Evolutionary conservation across 106 monocot species (phyloP), one percentile per base, ranked within the genome.

Genomic region (Narthecium ossifragum): DNA sequence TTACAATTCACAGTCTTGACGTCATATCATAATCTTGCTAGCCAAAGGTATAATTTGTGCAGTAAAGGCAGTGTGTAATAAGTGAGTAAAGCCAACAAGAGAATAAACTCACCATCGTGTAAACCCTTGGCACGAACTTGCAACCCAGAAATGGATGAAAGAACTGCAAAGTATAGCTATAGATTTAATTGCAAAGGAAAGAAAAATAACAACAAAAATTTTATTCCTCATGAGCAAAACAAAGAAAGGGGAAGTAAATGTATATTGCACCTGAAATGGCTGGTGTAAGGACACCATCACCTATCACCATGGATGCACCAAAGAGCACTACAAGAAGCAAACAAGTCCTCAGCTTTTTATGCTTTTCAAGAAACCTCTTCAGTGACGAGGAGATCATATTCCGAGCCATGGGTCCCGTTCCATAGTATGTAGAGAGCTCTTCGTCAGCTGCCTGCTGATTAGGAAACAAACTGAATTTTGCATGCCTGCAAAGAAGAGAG

Each of bases 401-500:
- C 11, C 75, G 77, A 43, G 53, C 18, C 8, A 55, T 27, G 25
- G 57, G 57, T n/a, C 77, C 80, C 66, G 69, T 56, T 29, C 59
- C 70, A 49, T 92, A 88, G 70, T 89, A 93, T 59, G 82, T 83
- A 3, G 88, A 93, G 27, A 93, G 64, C 63, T 89, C 89, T 63
- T 88, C 93, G 78, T 93, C 93, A 12, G 85, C 85, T 21, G 85
- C 82, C 53, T 93, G 93, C 57, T 85, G 88, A 63, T 93, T 93
- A 43, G 93, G 93, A 66, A 93, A 79, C 63, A 93, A 64, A 59
- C 93, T 93, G 21, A 93, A 67, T 47, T 80, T 93, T 24, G 88
- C 93, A 77, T 93, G 85, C 55, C 93, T 78, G 64, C 89, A 93
- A 36, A 93, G 82, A 20, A 93, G 73, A 26, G 93, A 88, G 39